Evolutionary conservation across 2,329 filamentous ascomycete species (phyloP), one percentile per base, ranked within the genome.

Genomic region (Fulvia fulva): DNA sequence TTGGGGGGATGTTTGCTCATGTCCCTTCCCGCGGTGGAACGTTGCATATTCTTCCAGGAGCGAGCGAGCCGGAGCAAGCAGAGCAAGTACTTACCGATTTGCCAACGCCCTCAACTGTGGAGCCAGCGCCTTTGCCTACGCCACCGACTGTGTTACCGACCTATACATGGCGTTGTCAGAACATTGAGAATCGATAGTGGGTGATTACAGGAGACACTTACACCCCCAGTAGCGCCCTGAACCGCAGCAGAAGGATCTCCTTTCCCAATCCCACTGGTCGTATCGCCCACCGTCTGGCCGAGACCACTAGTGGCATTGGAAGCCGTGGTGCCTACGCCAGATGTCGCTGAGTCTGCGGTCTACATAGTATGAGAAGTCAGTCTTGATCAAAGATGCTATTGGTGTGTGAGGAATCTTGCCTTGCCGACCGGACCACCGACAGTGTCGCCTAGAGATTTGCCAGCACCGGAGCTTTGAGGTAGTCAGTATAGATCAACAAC

Each of bases 271-370:
- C 75, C 76, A 2, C 70, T 68, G 1, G 76, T 77, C 0, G 77
- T 79, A 59, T 78, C 77, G 14, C 71, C 73, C 3, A 77, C 72
- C 0, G 76, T 78, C 4, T 73, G 71, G 30, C 77, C 75, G 5
- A 78, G 56, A 0, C 76, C 76, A 51, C 72, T 73, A 2, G 76
- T 77, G 9, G 75, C 71, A 11, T 69, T 70, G 0, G 73, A 73
- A 6, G 72, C 65, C 4, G 76, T 78, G 67, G 77, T 76, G 37
- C 76, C 77, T 8, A 76, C 69, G 19, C 68, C 69, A 21, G 72
- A 69, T 7, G 74, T 77, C 1, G 77, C 47, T 14, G 22, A 28
- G 4, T 28, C 23, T 68, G 54, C 77, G 73, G 52, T 74, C 72
- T 26, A 75, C 71, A 19, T 28, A 16, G 46, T 47, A 14, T 47